A percentile compares a stretch with the other conserved stretches of the same genome.
These are phyloP conservation scores for Panellus pusillus DNA, from an alignment of 768 basidiomycete genomes.

Conservation along the genomic window DNA sequence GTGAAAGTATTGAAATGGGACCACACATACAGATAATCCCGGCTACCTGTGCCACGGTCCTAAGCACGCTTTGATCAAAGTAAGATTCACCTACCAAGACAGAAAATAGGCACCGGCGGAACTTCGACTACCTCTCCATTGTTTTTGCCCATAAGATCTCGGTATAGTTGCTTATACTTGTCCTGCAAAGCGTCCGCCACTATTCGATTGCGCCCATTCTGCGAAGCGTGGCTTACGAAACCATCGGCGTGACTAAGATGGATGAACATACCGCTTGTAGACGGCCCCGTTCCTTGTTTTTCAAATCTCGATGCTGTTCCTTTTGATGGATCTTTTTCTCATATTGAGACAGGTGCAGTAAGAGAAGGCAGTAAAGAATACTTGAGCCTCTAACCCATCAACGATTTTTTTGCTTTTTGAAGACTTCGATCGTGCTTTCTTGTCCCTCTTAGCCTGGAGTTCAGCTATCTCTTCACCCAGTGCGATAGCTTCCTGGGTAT, in stretches of 20 bases:
- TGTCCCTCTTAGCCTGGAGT: slow-evolving; percentile 8
- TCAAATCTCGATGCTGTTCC: neutral
- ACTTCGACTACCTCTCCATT: neutral
- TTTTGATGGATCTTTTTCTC: neutral
- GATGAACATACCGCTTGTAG: slow-evolving; percentile 10
- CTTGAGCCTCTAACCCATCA: neutral
- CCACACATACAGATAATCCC: slow-evolving; percentile 15
- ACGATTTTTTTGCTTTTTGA: neutral
- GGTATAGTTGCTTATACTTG: slow-evolving; percentile 5
- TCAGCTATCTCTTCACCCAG: slow-evolving; percentile 4
- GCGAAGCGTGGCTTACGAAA: neutral
- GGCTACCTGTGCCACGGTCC: slow-evolving; percentile 1
- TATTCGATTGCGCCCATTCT: slow-evolving; percentile 11
- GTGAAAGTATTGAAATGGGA: neutral
- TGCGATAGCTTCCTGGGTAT: slow-evolving; percentile 1
- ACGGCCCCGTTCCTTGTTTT: slow-evolving; percentile 2
- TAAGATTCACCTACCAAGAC: too few species aligned
- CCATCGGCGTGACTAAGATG: neutral
- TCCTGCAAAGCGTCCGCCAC: slow-evolving; percentile 1
- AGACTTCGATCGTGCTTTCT: slow-evolving; percentile 6
- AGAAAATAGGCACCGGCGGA: slow-evolving; percentile 3
- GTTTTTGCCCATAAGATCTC: neutral
- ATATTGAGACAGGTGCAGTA: neutral
- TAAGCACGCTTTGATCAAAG: neutral
- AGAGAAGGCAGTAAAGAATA: neutral